phyloP scores from a whole-genome alignment of 257 asterid genomes.

The Schizonepeta tenuifolia region DNA sequence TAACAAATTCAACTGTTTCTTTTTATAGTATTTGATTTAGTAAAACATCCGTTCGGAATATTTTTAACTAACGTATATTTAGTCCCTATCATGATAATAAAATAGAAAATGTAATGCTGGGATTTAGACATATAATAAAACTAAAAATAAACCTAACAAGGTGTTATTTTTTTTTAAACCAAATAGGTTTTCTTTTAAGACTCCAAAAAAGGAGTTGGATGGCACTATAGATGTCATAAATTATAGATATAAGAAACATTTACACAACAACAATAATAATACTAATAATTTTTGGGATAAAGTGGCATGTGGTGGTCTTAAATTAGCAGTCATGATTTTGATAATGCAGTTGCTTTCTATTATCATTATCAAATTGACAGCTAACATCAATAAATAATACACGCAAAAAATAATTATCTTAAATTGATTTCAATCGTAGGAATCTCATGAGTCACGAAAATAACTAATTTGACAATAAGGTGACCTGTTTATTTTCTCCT shows the following conservation, averaged over 20 bases:
- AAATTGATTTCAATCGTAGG: background rate
- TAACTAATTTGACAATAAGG: background rate
- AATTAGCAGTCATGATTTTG: conserved; percentile 32
- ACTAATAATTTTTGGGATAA: conserved; percentile 25
- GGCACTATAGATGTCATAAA: conserved; percentile 33
- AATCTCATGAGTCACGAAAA: background rate
- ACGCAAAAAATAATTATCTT: conserved; percentile 5
- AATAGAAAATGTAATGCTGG: background rate
- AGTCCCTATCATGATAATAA: background rate
- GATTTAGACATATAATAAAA: background rate
- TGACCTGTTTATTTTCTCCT: no score
- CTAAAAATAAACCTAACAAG: background rate
- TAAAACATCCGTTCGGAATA: background rate
- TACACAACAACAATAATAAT: background rate
- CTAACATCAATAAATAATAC: conserved; percentile 28
- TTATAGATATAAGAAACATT: conserved; percentile 29
- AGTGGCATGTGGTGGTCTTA: conserved; percentile 40
- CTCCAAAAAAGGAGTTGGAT: conserved; percentile 24
- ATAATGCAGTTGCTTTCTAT: conserved; percentile 33
- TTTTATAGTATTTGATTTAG: background rate
- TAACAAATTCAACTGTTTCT: background rate
- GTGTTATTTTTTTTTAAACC: no score
- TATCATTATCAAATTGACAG: conserved; percentile 36
- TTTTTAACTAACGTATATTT: background rate
- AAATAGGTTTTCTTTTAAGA: background rate